These are phyloP conservation scores for Dictyostelium brefeldianum DNA, from an alignment of 78 protist genomes.

Conservation along the genomic window DNA sequence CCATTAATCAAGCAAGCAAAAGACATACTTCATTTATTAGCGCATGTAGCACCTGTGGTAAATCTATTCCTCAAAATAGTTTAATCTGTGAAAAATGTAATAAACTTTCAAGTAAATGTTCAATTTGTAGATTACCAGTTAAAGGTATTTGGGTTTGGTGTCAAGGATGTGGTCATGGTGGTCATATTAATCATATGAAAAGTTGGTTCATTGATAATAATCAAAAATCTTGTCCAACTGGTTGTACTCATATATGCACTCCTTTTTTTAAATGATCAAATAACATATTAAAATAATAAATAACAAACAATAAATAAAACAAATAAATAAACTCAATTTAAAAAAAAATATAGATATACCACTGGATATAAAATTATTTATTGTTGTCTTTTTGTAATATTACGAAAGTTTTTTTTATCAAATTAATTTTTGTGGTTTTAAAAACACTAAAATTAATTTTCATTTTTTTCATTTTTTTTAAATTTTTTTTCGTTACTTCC, in stretches of 20 bases:
- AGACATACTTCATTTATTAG: conserved; percentile 33
- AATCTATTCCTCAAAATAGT: conserved; percentile 27
- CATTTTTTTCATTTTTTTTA: too few relatives aligned
- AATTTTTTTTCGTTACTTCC: not conserved
- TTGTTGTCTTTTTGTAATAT: too few relatives aligned
- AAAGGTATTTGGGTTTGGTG: conserved; percentile 85
- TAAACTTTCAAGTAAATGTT: conserved; percentile 22
- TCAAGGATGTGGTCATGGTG: conserved; percentile 91
- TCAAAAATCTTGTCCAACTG: conserved; percentile 74
- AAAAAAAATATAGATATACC: too few relatives aligned
- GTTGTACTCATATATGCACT: conserved; percentile 83
- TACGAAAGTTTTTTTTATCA: too few relatives aligned
- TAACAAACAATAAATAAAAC: too few relatives aligned
- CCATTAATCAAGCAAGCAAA: conserved; percentile 4
- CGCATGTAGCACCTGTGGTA: conserved; percentile 56
- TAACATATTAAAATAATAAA: too few relatives aligned
- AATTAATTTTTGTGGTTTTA: too few relatives aligned
- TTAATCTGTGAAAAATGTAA: conserved; percentile 59
- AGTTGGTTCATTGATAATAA: conserved; percentile 70
- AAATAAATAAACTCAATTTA: too few relatives aligned
- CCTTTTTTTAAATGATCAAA: not conserved
- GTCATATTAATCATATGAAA: conserved; percentile 79
- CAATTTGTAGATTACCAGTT: conserved; percentile 65
- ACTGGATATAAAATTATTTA: too few relatives aligned
- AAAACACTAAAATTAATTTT: too few relatives aligned